A percentile compares a stretch with the other conserved stretches of the same genome.
phyloP scores from a whole-genome alignment of 148 eudicot species.

The Chenopodium quinoa region DNA sequence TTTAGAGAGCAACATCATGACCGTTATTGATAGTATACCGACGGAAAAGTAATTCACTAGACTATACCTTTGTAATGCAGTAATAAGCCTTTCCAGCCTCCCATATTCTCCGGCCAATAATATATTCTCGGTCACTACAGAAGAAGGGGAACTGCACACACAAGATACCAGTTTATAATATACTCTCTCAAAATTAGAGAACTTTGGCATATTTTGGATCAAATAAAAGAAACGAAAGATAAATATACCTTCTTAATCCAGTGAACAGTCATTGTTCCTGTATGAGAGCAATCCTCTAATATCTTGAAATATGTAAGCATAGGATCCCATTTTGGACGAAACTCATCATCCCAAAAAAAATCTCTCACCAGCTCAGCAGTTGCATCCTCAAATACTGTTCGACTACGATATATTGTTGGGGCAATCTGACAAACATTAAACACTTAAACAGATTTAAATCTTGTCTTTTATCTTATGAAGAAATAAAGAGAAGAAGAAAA shows the following conservation, averaged over 20 bases:
- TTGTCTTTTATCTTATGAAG: background rate
- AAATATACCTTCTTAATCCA: constrained; percentile 88
- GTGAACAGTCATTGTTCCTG: constrained; percentile 69
- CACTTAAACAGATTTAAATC: background rate
- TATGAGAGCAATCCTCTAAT: constrained; percentile 66
- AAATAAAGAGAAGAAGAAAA: no score
- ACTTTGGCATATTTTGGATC: background rate
- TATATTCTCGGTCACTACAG: constrained; percentile 97
- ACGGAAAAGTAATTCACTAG: background rate
- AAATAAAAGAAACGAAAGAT: background rate
- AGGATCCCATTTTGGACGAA: constrained; percentile 93
- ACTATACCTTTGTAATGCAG: constrained; percentile 83
- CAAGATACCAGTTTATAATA: constrained; percentile 14
- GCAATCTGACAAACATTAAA: constrained; percentile 41
- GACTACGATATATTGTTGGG: constrained; percentile 71
- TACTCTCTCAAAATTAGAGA: background rate
- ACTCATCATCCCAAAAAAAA: constrained; percentile 98
- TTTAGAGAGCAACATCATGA: no score
- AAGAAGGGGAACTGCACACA: constrained; percentile 91
- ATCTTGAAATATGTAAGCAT: constrained; percentile 79
- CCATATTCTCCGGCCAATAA: constrained; percentile 94
- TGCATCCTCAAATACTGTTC: constrained; percentile 88
- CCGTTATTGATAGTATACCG: background rate
- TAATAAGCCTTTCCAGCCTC: constrained; percentile 79
- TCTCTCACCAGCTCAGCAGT: constrained; percentile 88